Evolutionary conservation across 2,329 filamentous ascomycete genomes (phyloP).

Genomic region (Aspergillus tamarii): DNA sequence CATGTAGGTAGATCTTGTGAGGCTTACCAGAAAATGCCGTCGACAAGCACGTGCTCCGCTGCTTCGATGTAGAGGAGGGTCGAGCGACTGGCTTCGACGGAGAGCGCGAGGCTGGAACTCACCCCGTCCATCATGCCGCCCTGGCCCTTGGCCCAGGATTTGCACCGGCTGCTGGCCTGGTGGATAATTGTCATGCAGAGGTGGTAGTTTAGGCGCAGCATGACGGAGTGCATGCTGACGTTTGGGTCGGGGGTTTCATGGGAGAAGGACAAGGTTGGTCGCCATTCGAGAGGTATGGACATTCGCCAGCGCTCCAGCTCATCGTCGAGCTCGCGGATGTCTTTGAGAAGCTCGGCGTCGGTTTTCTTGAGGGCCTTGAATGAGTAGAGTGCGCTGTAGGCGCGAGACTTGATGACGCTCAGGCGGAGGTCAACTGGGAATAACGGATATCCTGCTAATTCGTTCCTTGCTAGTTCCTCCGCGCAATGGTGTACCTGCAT

Average conservation of each 20-base stretch:
- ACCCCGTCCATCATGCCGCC: conserved; percentile 49
- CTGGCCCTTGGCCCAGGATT: conserved; percentile 43
- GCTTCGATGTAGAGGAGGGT: conserved; percentile 54
- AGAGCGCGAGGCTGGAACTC: conserved; percentile 57
- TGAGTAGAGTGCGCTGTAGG: conserved; percentile 55
- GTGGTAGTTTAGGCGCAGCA: conserved; percentile 59
- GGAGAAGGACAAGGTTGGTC: conserved; percentile 53
- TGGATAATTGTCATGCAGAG: conserved; percentile 60
- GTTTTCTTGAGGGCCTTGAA: conserved; percentile 52
- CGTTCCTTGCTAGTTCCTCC: conserved; percentile 25
- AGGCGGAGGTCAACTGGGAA: conserved; percentile 56
- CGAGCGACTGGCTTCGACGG: conserved; percentile 60
- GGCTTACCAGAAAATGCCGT: conserved; percentile 56
- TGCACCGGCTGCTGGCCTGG: conserved; percentile 57
- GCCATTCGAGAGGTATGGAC: conserved; percentile 49
- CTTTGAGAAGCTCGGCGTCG: conserved; percentile 57
- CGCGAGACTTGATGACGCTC: conserved; percentile 56
- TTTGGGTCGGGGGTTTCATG: conserved; percentile 35
- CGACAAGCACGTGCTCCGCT: conserved; percentile 47
- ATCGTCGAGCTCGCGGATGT: conserved; percentile 61
- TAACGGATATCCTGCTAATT: conserved; percentile 32
- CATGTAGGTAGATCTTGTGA: neutral
- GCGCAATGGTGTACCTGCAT: conserved; percentile 25
- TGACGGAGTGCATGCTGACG: conserved; percentile 52
- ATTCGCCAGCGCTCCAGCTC: conserved; percentile 60